Evolutionary conservation across 2,329 filamentous ascomycete species (phyloP).

Genomic region (Aspergillus brunneoviolaceus): DNA sequence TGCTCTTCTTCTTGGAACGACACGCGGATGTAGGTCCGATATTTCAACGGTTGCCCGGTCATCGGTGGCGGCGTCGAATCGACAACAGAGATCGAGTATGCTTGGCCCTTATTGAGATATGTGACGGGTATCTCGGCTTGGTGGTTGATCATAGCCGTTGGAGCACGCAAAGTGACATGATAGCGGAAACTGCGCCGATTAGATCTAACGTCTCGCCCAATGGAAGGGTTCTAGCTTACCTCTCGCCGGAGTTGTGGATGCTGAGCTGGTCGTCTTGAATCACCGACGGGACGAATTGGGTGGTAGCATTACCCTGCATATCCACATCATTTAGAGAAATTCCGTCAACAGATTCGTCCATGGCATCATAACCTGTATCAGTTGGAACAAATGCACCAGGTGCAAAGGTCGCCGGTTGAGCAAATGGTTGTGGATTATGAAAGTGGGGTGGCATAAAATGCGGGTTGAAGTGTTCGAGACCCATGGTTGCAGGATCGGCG

Average conservation of each 20-base stretch:
- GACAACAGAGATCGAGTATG: slow-evolving; percentile 80
- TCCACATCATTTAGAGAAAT: slow-evolving; percentile 61
- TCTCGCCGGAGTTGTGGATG: slow-evolving; percentile 50
- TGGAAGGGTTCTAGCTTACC: slow-evolving; percentile 37
- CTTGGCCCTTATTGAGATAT: slow-evolving; percentile 96
- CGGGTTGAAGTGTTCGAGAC: slow-evolving; percentile 67
- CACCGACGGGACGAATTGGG: slow-evolving; percentile 44
- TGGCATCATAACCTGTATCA: slow-evolving; percentile 74
- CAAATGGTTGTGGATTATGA: slow-evolving; percentile 70
- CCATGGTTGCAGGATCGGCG: slow-evolving; percentile 61
- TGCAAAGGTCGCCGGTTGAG: slow-evolving; percentile 63
- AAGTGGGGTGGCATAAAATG: slow-evolving; percentile 58
- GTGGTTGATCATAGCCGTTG: slow-evolving; percentile 89
- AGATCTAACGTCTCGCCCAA: slow-evolving; percentile 7
- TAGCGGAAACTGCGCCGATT: slow-evolving; percentile 68
- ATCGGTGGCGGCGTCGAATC: slow-evolving; percentile 69
- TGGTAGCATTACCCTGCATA: slow-evolving; percentile 53
- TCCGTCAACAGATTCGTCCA: slow-evolving; percentile 67
- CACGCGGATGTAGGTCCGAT: slow-evolving; percentile 89
- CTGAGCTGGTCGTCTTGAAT: slow-evolving; percentile 28
- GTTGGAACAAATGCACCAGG: slow-evolving; percentile 79
- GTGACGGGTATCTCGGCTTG: slow-evolving; percentile 92
- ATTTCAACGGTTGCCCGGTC: slow-evolving; percentile 63
- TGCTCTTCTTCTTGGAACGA: slow-evolving; percentile 97
- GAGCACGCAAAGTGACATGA: slow-evolving; percentile 84